Percentiles rank a stretch among this genome's conserved stretches.
Evolutionary conservation across 176 grass and related monocot genomes (phyloP).

Genomic region (Aegilops umbellulata): DNA sequence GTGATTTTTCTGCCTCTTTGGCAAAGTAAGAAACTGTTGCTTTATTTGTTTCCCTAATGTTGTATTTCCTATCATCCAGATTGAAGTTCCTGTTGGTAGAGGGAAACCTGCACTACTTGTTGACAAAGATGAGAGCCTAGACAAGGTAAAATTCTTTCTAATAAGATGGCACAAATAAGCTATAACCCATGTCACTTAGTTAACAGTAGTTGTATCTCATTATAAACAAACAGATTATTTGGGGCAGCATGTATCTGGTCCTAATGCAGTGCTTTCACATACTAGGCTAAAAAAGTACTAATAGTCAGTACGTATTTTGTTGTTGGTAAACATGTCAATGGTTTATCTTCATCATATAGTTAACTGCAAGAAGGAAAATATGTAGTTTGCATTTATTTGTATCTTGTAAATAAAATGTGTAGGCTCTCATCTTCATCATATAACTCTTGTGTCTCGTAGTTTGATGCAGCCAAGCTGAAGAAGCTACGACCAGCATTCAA

Average conservation of each 20-base stretch:
- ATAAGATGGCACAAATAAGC: neutral
- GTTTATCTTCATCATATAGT: neutral
- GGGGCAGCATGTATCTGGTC: neutral
- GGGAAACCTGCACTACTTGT: constrained; percentile 64
- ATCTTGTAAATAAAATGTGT: no score
- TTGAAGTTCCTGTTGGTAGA: constrained; percentile 89
- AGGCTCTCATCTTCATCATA: neutral
- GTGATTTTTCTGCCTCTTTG: constrained; percentile 35
- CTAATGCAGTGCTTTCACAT: neutral
- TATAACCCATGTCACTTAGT: neutral
- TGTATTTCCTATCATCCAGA: constrained; percentile 35
- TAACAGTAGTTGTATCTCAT: neutral
- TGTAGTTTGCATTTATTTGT: neutral
- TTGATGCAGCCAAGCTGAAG: constrained; percentile 85
- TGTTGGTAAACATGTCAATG: neutral
- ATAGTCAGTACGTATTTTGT: neutral
- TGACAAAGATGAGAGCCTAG: constrained; percentile 90
- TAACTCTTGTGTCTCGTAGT: constrained; percentile 40
- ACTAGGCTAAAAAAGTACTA: neutral
- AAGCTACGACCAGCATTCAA: constrained; percentile 95
- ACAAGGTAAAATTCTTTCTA: constrained; percentile 63
- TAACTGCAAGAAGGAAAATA: neutral
- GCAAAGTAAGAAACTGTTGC: neutral
- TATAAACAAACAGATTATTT: neutral
- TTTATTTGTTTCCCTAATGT: constrained; percentile 26